A percentile compares a stretch with the other conserved stretches of the same genome.
These are phyloP conservation scores for Logfia minima DNA, from an alignment of 129 eudicot species.

Conservation along the genomic window DNA sequence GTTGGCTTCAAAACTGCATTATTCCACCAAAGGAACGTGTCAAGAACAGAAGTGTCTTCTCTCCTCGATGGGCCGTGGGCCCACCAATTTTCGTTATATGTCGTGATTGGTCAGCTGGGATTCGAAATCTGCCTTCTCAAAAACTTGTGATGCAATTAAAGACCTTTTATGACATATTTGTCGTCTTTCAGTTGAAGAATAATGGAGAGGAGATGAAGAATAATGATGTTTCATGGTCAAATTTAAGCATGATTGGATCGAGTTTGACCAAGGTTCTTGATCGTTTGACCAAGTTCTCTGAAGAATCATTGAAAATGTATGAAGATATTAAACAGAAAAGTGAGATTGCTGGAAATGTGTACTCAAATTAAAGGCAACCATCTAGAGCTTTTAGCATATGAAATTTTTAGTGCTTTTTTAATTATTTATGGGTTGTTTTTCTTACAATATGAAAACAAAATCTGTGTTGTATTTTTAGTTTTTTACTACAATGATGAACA, in stretches of 20 bases:
- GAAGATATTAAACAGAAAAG: constrained; percentile 65
- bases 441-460: not conserved
- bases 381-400: constrained; percentile 55
- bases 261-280: constrained; percentile 83
- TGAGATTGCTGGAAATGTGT: constrained; percentile 64
- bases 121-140: constrained; percentile 58
- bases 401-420: not conserved
- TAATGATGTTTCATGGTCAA: constrained; percentile 21
- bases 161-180: constrained; percentile 47
- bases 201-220: constrained; percentile 30
- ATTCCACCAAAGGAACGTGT: constrained; percentile 57
- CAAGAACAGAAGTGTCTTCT: constrained; percentile 66
- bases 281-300: constrained; percentile 70
- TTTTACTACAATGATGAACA: not conserved
- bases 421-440: not conserved
- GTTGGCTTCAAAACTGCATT: constrained; percentile 90
- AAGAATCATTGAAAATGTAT: constrained; percentile 73
- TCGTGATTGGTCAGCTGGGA: constrained; percentile 77
- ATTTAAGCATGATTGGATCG: constrained; percentile 46
- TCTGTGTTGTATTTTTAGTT: not conserved
- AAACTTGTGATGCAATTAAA: constrained; percentile 64
- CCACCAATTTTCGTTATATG: constrained; percentile 75
- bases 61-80: constrained; percentile 72
- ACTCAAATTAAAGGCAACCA: constrained; percentile 58
- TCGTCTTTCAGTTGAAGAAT: constrained; percentile 43